Conservation (phyloP, 345 rosid genomes). For the Passiflora organensis region DNA sequence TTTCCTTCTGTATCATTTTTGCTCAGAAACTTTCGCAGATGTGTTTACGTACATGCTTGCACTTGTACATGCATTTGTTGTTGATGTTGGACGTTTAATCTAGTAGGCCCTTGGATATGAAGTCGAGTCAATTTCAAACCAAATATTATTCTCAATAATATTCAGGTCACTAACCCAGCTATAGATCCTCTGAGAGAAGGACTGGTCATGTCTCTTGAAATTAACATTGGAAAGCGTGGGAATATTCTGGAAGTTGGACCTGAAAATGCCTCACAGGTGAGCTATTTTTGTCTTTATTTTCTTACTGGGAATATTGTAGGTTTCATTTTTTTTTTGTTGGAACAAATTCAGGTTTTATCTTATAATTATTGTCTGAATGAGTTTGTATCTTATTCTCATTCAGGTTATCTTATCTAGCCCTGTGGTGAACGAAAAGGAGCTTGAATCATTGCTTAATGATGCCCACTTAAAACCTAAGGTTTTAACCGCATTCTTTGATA, state of each 20-base stretch:
- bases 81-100: background rate
- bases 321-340: constrained; percentile 4
- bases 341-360: background rate
- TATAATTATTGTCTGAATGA: constrained; percentile 8
- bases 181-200: constrained; percentile 98
- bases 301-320: constrained; percentile 6
- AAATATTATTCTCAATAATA: constrained; percentile 1
- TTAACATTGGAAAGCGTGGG: constrained; percentile 88
- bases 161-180: constrained; percentile 96
- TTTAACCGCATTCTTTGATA: constrained; percentile 76
- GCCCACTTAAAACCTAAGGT: constrained; percentile 55
- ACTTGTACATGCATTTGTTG: no score
- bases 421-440: constrained; percentile 81
- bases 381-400: constrained; percentile 13
- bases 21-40: no score
- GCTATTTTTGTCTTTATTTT: constrained; percentile 12
- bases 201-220: constrained; percentile 95
- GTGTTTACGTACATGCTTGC: no score
- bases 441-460: constrained; percentile 75
- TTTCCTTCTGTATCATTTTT: no score
- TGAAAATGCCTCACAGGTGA: constrained; percentile 92
- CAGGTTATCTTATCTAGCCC: constrained; percentile 86
- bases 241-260: constrained; percentile 91
- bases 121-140: background rate
- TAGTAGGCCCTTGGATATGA: background rate